A percentile compares a stretch with the other conserved stretches of the same genome.
Conservation (phyloP, 1,284 basidiomycete species). For the Ceratobasidium sp. region DNA sequence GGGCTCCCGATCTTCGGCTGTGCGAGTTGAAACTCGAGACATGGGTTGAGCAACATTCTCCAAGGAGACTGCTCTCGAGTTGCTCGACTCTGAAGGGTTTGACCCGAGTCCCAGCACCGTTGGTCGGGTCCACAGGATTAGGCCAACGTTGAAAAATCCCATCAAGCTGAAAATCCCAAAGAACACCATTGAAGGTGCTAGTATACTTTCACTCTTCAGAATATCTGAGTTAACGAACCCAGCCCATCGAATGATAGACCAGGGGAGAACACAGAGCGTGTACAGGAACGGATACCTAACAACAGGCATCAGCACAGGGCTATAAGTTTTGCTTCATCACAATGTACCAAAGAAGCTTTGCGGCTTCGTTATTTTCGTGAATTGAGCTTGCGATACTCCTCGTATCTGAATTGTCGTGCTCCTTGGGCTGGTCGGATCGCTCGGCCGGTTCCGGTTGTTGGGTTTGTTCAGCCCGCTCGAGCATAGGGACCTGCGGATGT, state of each 20-base stretch:
- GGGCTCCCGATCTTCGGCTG: too few species aligned
- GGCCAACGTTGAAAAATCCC: constrained; percentile 23
- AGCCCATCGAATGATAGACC: constrained; percentile 27
- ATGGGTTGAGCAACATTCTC: too few species aligned
- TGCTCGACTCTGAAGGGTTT: neutral
- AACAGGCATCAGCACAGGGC: neutral
- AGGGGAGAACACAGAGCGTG: constrained; percentile 23
- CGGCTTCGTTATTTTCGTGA: constrained; percentile 22
- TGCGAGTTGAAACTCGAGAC: too few species aligned
- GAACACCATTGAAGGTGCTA: constrained; percentile 22
- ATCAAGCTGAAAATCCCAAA: constrained; percentile 27
- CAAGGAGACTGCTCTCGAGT: too few species aligned
- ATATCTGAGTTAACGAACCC: constrained; percentile 22
- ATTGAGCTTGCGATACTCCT: constrained; percentile 6
- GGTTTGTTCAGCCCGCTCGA: neutral
- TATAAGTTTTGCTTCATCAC: neutral
- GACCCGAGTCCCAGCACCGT: constrained; percentile 12
- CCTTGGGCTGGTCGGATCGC: neutral
- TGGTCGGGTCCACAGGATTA: constrained; percentile 22
- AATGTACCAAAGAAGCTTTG: constrained; percentile 12
- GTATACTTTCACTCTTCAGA: neutral
- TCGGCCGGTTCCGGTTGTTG: neutral
- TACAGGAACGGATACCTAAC: constrained; percentile 31
- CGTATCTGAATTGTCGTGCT: neutral
- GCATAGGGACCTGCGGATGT: too few species aligned